Evolutionary conservation across 139 green algal genomes (phyloP), one percentile per base, ranked within the genome.

Genomic region (Desmodesmus armatus): DNA sequence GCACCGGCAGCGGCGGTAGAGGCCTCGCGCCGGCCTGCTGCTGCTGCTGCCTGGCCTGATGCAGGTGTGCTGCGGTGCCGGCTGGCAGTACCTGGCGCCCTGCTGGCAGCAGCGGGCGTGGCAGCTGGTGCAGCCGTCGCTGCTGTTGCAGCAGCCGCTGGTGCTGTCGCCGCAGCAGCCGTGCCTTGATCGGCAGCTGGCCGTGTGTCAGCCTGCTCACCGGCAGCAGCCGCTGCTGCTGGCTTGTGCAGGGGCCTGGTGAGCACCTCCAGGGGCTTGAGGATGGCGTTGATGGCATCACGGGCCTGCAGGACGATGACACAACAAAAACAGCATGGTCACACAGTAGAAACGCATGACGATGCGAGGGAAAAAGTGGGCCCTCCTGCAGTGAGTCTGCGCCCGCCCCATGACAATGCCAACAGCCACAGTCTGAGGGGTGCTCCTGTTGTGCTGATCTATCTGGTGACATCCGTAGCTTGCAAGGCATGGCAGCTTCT

Each of bases 231-330:
- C 25, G 69, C 67, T 33, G 70, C 41, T 43, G 40, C 69, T 53
- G 25, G 43, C 62, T 89, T 90, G 60, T 67, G 40, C 35, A 90
- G 60, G 39, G 87, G 51, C 0, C 96, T 91, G 1, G 96, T 98
- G 37, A 98, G 89, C 44, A 95, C 81, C 85, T 99, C 96, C 74
- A 98, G 87, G 0, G 95, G 92, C 62, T 94, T 94, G 33, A 99
- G 88, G 1, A 98, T 91, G 71, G 88, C 65, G 39, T 85, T 92
- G 37, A 97, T 84, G 21, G 90, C 67, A 60, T 88, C 88, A 25
- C 84, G 73, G 3, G 94, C 91, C 25, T 93, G 11, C 25, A 76
- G 73, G 37, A 67, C 0, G 27, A 2, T 17, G 23, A 71, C 23
- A 69, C 2, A 67, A 27, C 33, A 23, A 37, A 17, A 35, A 6